phyloP scores from a whole-genome alignment of 208 protist genomes.

The Trypanosoma conorhini region DNA sequence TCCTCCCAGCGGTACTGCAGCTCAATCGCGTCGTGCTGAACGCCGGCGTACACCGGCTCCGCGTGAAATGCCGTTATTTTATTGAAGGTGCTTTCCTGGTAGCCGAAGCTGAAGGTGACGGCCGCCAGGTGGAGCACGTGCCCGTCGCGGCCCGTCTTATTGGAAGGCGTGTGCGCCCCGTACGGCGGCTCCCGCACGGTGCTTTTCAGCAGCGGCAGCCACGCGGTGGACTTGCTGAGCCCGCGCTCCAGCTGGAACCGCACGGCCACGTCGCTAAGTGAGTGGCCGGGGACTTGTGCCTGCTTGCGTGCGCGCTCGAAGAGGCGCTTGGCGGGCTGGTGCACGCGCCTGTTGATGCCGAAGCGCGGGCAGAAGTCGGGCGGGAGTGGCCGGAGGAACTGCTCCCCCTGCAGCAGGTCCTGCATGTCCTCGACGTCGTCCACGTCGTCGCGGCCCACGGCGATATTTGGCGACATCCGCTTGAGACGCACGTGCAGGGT shows the following conservation, averaged over 20 bases:
- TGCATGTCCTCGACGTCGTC: constrained; percentile 25
- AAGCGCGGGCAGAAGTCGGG: constrained; percentile 54
- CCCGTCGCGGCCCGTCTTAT: neutral
- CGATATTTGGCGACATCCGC: constrained; percentile 18
- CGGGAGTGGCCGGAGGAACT: constrained; percentile 45
- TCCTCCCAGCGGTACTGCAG: constrained; percentile 65
- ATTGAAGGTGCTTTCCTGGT: constrained; percentile 49
- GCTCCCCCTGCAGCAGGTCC: constrained; percentile 19
- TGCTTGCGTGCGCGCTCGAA: constrained; percentile 25
- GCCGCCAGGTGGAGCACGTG: constrained; percentile 38
- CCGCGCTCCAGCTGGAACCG: constrained; percentile 61
- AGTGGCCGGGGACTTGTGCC: constrained; percentile 11
- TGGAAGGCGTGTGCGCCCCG: neutral
- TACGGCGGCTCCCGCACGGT: neutral
- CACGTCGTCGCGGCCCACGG: constrained; percentile 3
- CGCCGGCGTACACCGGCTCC: constrained; percentile 36
- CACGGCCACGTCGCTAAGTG: constrained; percentile 54
- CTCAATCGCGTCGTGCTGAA: constrained; percentile 28
- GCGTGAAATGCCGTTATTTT: constrained; percentile 57
- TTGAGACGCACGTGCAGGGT: constrained; percentile 61
- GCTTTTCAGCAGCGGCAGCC: constrained; percentile 51
- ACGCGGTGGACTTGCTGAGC: constrained; percentile 66
- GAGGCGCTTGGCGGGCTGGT: constrained; percentile 24
- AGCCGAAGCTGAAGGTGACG: constrained; percentile 65
- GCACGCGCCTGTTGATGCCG: constrained; percentile 47